A percentile compares a stretch with the other conserved stretches of the same genome.
Conservation (phyloP, 2,329 filamentous ascomycete genomes). For the Sclerotinia borealis region DNA sequence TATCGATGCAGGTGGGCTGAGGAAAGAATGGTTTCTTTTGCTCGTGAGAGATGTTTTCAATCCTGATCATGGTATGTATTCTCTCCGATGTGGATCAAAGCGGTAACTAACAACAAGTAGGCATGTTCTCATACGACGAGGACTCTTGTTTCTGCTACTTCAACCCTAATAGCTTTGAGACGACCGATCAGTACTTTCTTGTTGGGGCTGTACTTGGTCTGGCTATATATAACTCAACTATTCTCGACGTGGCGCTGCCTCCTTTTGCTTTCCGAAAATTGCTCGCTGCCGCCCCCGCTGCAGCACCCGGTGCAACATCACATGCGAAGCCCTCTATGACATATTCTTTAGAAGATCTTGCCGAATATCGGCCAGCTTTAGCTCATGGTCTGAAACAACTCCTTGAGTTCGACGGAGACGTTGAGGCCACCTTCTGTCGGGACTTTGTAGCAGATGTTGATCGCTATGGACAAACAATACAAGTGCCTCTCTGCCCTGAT, state of each 20-base stretch:
- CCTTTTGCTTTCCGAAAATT: slow-evolving; percentile 88
- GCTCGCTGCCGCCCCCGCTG: slow-evolving; percentile 65
- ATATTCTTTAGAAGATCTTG: slow-evolving; percentile 74
- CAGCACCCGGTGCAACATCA: slow-evolving; percentile 47
- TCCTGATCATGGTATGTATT: slow-evolving; percentile 69
- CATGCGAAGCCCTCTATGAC: slow-evolving; percentile 58
- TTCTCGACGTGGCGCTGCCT: slow-evolving; percentile 80
- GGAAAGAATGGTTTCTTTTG: slow-evolving; percentile 92
- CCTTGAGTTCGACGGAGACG: slow-evolving; percentile 77
- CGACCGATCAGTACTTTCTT: slow-evolving; percentile 84
- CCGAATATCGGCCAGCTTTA: slow-evolving; percentile 71
- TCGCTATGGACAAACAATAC: slow-evolving; percentile 62
- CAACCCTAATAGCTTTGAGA: slow-evolving; percentile 84
- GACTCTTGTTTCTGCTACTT: slow-evolving; percentile 91
- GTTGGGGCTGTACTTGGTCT: slow-evolving; percentile 83
- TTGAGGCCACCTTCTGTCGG: slow-evolving; percentile 71
- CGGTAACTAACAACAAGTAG: slow-evolving; percentile 38
- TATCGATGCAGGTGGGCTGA: slow-evolving; percentile 79
- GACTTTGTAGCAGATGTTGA: slow-evolving; percentile 76
- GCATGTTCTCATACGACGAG: slow-evolving; percentile 89
- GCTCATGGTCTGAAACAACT: slow-evolving; percentile 70
- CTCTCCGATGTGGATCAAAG: not conserved
- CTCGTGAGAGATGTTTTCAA: slow-evolving; percentile 87
- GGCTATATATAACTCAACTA: slow-evolving; percentile 92
- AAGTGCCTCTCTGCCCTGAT: slow-evolving; percentile 65